These are phyloP conservation scores for Dimargaris verticillata DNA, from an alignment of 192 early-diverging fungal genomes.

Conservation along the genomic window DNA sequence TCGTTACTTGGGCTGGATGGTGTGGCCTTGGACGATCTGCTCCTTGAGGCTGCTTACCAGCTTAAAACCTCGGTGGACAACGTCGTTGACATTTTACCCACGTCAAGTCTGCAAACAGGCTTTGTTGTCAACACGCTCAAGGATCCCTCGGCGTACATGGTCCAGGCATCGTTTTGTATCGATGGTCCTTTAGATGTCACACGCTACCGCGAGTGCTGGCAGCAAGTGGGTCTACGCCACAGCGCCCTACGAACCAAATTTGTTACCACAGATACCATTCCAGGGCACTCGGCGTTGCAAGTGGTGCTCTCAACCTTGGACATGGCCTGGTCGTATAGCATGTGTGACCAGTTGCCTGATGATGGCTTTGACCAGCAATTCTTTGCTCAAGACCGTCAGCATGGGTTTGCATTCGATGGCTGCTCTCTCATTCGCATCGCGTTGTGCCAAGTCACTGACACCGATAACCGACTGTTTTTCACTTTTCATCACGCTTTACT, in stretches of 20 bases:
- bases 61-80: not conserved
- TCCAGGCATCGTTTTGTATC: not conserved
- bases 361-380: not conserved
- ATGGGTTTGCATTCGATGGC: not conserved
- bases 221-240: not conserved
- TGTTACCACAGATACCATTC: not conserved
- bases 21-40: no score
- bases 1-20: no score
- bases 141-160: not conserved
- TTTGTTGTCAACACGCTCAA: not conserved
- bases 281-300: not conserved
- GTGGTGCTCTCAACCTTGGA: not conserved
- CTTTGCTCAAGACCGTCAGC: not conserved
- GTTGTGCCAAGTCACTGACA: not conserved
- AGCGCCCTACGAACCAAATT: not conserved
- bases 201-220: not conserved
- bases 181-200: not conserved
- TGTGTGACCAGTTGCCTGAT: not conserved
- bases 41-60: no score
- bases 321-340: not conserved
- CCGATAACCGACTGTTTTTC: not conserved
- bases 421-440: not conserved
- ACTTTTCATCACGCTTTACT: not conserved
- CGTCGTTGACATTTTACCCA: not conserved
- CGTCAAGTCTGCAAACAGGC: not conserved